Percentiles rank a stretch among this genome's conserved stretches.
phyloP scores from a whole-genome alignment of 1,284 basidiomycete genomes.

The Trametes pubescens region DNA sequence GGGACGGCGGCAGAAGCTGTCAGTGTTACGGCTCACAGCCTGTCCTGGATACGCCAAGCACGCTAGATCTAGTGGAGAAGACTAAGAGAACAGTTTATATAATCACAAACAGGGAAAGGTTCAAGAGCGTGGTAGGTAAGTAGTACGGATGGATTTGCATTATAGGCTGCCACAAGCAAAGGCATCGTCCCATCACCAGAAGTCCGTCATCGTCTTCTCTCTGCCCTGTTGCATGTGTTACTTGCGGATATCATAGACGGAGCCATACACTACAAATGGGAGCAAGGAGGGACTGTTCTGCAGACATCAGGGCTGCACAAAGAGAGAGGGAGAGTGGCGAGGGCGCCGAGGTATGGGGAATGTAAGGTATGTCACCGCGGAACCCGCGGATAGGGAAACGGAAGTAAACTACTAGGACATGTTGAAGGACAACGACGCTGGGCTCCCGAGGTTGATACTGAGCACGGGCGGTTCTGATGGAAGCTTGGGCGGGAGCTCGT shows the following conservation, averaged over 20 bases:
- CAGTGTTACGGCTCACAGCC: no score
- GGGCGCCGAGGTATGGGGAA: background rate
- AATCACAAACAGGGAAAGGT: slow-evolving; percentile 24
- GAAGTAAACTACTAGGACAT: slow-evolving; percentile 25
- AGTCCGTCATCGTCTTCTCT: slow-evolving; percentile 12
- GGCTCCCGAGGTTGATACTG: slow-evolving; percentile 36
- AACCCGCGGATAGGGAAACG: background rate
- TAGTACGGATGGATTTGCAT: slow-evolving; percentile 2
- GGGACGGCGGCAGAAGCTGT: no score
- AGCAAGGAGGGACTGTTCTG: slow-evolving; percentile 16
- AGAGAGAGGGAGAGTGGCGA: background rate
- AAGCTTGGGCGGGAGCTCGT: slow-evolving; percentile 27
- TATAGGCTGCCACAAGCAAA: slow-evolving; percentile 7
- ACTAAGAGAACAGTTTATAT: slow-evolving; percentile 30
- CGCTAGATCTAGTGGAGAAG: background rate
- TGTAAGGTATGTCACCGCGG: background rate
- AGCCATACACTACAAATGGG: slow-evolving; percentile 8
- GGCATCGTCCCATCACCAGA: background rate
- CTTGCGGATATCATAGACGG: slow-evolving; percentile 14
- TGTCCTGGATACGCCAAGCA: no score
- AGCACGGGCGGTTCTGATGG: slow-evolving; percentile 35
- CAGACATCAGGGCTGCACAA: slow-evolving; percentile 15
- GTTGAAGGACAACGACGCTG: slow-evolving; percentile 35
- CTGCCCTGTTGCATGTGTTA: background rate
- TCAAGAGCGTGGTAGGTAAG: slow-evolving; percentile 13